Percentiles rank a stretch among this genome's conserved stretches.
Evolutionary conservation across 768 basidiomycete genomes (phyloP).

Genomic region (Suillus paluster): DNA sequence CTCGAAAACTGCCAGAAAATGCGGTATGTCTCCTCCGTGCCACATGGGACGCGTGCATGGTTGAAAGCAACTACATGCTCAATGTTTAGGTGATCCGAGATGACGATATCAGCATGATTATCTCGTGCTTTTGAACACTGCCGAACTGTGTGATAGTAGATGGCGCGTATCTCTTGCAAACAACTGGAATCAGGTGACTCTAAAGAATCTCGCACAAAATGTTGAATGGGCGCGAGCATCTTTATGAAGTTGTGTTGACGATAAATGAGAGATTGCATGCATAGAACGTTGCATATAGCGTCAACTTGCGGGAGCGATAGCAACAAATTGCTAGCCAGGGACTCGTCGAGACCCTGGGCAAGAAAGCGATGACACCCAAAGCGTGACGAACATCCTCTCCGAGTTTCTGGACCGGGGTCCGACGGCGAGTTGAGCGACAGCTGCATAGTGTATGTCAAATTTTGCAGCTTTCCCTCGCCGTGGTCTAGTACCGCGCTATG

Average conservation of each 20-base stretch:
- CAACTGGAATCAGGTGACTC: not conserved
- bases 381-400: not conserved
- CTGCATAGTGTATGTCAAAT: not conserved
- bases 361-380: slow-evolving; percentile 1
- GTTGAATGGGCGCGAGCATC: not conserved
- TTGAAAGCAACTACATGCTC: slow-evolving; percentile 1
- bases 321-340: not conserved
- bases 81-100: not conserved
- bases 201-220: not conserved
- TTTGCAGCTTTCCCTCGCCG: not conserved
- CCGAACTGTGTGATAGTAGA: not conserved
- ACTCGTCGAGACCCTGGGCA: slow-evolving; percentile 9
- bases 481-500: not conserved
- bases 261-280: not conserved
- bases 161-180: not conserved
- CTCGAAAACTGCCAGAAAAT: not conserved
- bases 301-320: not conserved
- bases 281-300: not conserved
- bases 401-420: not conserved
- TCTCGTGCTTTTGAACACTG: not conserved
- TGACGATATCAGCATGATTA: not conserved
- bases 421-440: not conserved
- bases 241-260: not conserved
- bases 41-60: not conserved
- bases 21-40: not conserved